Conservation (phyloP, 1,139 yeast genomes). For the Geotrichum europaeum region DNA sequence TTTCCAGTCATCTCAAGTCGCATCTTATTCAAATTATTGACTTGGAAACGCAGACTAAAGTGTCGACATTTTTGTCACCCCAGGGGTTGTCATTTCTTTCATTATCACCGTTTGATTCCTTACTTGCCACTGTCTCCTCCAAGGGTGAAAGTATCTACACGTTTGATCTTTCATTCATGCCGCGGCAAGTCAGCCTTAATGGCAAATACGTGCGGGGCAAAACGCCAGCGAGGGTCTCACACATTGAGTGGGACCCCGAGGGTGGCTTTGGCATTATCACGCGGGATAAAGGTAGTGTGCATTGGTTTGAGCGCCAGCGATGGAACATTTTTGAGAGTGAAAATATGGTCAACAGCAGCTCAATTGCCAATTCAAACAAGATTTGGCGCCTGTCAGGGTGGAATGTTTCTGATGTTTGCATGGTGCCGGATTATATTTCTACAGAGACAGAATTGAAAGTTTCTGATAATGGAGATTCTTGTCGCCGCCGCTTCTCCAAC, state of each 20-base stretch:
- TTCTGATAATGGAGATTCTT: background rate
- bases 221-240: slow-evolving; percentile 50
- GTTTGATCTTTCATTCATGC: slow-evolving; percentile 57
- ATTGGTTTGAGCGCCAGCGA: slow-evolving; percentile 44
- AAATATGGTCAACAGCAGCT: slow-evolving; percentile 26
- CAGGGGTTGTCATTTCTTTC: slow-evolving; percentile 59
- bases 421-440: slow-evolving; percentile 17
- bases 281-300: slow-evolving; percentile 53
- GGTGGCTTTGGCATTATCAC: slow-evolving; percentile 53
- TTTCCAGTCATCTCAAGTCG: slow-evolving; percentile 17
- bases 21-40: slow-evolving; percentile 39
- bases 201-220: slow-evolving; percentile 62
- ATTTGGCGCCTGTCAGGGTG: slow-evolving; percentile 30
- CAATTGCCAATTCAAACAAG: slow-evolving; percentile 24
- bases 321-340: slow-evolving; percentile 20
- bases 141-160: slow-evolving; percentile 60
- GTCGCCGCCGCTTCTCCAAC: background rate
- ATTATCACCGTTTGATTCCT: slow-evolving; percentile 57
- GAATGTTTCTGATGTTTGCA: slow-evolving; percentile 24
- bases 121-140: slow-evolving; percentile 49
- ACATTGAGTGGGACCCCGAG: slow-evolving; percentile 48
- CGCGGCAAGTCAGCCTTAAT: slow-evolving; percentile 46
- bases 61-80: slow-evolving; percentile 54
- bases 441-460: slow-evolving; percentile 11
- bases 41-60: slow-evolving; percentile 39